Base-by-base conservation (phyloP, 257 asterid genomes). In the Gentiana straminea region DNA sequence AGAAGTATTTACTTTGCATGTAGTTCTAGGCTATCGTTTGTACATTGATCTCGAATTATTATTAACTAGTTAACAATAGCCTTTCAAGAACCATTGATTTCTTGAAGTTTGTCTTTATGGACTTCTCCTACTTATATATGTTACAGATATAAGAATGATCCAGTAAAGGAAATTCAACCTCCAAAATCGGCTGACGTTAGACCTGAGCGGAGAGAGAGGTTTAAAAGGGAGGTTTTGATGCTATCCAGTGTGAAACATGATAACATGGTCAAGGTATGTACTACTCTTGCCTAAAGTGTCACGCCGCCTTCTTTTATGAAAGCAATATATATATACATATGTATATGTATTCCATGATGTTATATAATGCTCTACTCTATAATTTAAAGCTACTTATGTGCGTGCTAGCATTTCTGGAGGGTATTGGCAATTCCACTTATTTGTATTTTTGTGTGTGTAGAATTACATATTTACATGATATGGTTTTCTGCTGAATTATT, bases 221-320 rank as follows among this genome's bases (percentile, higher is more conserved):
- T 81, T 70, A 67, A 50, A 58, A 58, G 76, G 70, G 94, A 81
- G 76, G 86, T 84, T 51, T 35, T 67, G 48, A 62, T 72, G 72
- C 73, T 81, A 51, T 67, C 94, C 58, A 77, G 71, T 70, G 73
- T 79, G 59, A 67, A 74, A n/a, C 89, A 81, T 54, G 89, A 78
- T 3, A 77, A 79, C 49, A 74, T 84, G 46, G 77, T 81, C 50
- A 68, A 84, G 89, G 89, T 81, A 81, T 44, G 65, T 46, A 32
- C 8, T 11, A 7, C n/a, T 10, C 9, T 41, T 7, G 46, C 9
- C 9, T 5, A 41, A 10, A 5, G 7, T 41, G 46, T 41, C 10
- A 41, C 7, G 9, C 46, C 13, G 33, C 46, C n/a, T 44, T 37
- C 32, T 51, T 33, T 41, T 35, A 4, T 13, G 36, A 10, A 33